A percentile compares a stretch with the other conserved stretches of the same genome.
phyloP scores from a whole-genome alignment of 2,329 filamentous ascomycete genomes.

The Didymella keratinophila region DNA sequence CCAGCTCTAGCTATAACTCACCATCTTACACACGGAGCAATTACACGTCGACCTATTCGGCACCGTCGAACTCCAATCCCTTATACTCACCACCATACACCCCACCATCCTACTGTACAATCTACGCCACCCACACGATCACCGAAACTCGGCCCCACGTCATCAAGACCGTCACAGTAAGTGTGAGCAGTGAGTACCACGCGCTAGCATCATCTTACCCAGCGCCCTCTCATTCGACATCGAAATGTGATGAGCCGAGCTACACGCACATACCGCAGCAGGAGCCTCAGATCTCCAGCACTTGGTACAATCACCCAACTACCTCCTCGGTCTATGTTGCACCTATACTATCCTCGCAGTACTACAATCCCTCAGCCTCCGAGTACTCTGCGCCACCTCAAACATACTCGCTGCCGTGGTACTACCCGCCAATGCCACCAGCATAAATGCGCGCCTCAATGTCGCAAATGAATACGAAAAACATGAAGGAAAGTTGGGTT shows the following conservation, averaged over 20 bases:
- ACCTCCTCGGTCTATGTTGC: background rate
- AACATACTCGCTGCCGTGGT: background rate
- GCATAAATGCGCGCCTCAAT: background rate
- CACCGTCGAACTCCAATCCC: background rate
- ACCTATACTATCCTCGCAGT: background rate
- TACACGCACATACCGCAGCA: background rate
- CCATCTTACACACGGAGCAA: background rate
- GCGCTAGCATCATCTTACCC: background rate
- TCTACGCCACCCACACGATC: slow-evolving; percentile 3
- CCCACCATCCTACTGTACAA: background rate
- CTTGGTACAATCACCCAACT: background rate
- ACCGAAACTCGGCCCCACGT: background rate
- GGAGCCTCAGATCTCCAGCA: background rate
- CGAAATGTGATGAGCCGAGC: background rate
- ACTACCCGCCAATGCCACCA: background rate
- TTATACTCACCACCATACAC: background rate
- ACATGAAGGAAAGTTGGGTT: background rate
- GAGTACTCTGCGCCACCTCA: background rate
- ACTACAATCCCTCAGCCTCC: background rate
- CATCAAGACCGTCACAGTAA: slow-evolving; percentile 2
- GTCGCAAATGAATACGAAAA: background rate
- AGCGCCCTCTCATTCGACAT: background rate
- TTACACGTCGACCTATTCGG: background rate
- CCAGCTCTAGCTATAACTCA: background rate
- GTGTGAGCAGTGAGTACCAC: background rate